Evolutionary conservation across 345 rosid genomes (phyloP).

Genomic region (Brassica carinata): DNA sequence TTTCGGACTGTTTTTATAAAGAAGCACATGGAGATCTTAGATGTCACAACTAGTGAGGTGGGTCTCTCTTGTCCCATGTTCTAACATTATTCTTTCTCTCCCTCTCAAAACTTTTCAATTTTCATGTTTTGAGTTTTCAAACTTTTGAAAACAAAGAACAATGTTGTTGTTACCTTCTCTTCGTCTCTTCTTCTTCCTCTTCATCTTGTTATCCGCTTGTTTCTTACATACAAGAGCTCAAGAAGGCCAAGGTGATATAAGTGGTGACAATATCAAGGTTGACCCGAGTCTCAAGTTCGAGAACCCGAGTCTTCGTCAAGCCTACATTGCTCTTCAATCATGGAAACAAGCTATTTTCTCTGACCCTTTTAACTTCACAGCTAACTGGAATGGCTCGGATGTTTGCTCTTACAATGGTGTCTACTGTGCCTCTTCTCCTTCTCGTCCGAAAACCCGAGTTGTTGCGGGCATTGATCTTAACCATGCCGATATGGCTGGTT

Average conservation of each 20-base stretch:
- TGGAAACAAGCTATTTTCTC: slow-evolving; percentile 72
- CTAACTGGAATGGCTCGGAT: slow-evolving; percentile 59
- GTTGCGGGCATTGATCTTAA: slow-evolving; percentile 75
- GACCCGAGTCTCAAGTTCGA: slow-evolving; percentile 55
- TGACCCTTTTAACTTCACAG: slow-evolving; percentile 72
- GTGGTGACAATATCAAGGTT: slow-evolving; percentile 17
- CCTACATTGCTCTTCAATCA: slow-evolving; percentile 72
- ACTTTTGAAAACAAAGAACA: background rate
- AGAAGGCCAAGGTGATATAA: slow-evolving; percentile 6
- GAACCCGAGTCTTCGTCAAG: slow-evolving; percentile 59
- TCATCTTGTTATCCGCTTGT: slow-evolving; percentile 26
- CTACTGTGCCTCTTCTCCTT: slow-evolving; percentile 55
- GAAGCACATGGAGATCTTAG: slow-evolving; percentile 40
- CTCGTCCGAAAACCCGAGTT: slow-evolving; percentile 40
- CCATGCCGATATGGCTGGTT: slow-evolving; percentile 77
- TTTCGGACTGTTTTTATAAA: slow-evolving; percentile 30
- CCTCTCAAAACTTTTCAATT: slow-evolving; percentile 5
- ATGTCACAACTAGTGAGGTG: slow-evolving; percentile 38
- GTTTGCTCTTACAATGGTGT: slow-evolving; percentile 70
- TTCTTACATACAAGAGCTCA: slow-evolving; percentile 26
- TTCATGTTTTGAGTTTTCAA: slow-evolving; percentile 3
- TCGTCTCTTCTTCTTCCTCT: slow-evolving; percentile 28
- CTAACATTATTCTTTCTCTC: slow-evolving; percentile 17
- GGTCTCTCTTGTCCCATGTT: slow-evolving; percentile 39
- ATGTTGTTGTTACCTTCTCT: slow-evolving; percentile 28